Conservation (phyloP, 768 basidiomycete genomes). For the Rhodotorula sphaerocarpa region DNA sequence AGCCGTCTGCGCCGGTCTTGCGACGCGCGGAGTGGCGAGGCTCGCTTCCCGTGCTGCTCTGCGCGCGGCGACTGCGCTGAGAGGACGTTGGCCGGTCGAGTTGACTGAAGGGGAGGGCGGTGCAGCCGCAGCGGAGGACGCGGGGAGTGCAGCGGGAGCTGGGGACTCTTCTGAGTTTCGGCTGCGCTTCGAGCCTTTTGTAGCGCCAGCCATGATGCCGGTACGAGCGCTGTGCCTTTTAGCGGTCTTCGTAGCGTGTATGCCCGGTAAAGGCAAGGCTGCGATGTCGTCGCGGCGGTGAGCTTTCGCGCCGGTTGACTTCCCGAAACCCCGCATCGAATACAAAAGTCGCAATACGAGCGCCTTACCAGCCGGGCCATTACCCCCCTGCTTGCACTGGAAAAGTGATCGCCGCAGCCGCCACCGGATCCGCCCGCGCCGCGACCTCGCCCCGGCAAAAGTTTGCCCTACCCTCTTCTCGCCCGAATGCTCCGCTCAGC, state of each 20-base stretch:
- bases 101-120: too few species aligned
- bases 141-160: neutral
- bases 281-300: too few species aligned
- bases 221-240: neutral
- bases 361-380: too few species aligned
- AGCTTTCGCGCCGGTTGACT: too few species aligned
- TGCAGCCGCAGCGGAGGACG: neutral
- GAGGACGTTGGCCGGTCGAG: conserved; percentile 13
- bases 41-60: conserved; percentile 55
- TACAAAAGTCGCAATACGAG: too few species aligned
- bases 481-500: neutral
- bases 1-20: too few species aligned
- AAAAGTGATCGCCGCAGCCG: too few species aligned
- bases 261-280: neutral
- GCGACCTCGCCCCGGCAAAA: neutral
- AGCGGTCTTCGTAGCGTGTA: neutral
- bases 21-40: too few species aligned
- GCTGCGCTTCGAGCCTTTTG: neutral
- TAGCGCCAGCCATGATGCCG: neutral
- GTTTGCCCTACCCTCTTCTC: neutral
- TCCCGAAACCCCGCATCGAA: too few species aligned
- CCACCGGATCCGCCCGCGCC: neutral
- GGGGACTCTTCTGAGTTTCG: too few species aligned
- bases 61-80: conserved; percentile 65
- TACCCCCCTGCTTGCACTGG: neutral